Conservation (phyloP, 306 rosid genomes). For the Vigna angularis region DNA sequence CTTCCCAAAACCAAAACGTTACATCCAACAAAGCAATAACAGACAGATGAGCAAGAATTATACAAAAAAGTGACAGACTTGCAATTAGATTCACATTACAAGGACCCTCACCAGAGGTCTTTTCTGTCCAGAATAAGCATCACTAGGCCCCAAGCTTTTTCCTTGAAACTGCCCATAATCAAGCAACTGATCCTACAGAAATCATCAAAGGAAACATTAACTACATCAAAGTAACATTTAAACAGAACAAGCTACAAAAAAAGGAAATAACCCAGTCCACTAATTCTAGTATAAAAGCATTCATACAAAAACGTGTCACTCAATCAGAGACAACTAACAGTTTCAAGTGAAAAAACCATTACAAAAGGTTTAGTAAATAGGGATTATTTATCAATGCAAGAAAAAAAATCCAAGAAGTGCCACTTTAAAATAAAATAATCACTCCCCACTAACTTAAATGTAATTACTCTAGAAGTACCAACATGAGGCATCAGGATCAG, state of each 20-base stretch:
- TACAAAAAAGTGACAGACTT: not conserved
- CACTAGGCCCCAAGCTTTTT: conserved; percentile 62
- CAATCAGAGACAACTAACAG: conserved; percentile 29
- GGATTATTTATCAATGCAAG: conserved; percentile 17
- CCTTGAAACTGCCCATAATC: conserved; percentile 79
- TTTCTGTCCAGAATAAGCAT: conserved; percentile 69
- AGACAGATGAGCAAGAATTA: conserved; percentile 27
- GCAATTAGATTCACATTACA: conserved; percentile 42
- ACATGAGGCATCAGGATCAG: not conserved
- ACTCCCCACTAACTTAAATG: conserved; percentile 12
- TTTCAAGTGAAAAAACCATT: conserved; percentile 17
- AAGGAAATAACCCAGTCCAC: conserved; percentile 15
- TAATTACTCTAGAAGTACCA: conserved; percentile 12
- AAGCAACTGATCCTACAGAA: conserved; percentile 73
- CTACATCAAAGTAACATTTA: conserved; percentile 36
- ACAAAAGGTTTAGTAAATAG: conserved; percentile 12
- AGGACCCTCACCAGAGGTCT: conserved; percentile 71
- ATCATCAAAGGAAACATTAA: conserved; percentile 42
- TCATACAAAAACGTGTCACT: not conserved
- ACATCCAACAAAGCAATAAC: conserved; percentile 17
- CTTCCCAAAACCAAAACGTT: conserved; percentile 22
- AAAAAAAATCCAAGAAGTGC: not conserved
- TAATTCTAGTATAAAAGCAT: not conserved
- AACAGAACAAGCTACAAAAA: conserved; percentile 7
- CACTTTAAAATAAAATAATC: conserved; percentile 13